Conservation (phyloP, 2,329 filamentous ascomycete species). For the Reticulascus tulasneorum region DNA sequence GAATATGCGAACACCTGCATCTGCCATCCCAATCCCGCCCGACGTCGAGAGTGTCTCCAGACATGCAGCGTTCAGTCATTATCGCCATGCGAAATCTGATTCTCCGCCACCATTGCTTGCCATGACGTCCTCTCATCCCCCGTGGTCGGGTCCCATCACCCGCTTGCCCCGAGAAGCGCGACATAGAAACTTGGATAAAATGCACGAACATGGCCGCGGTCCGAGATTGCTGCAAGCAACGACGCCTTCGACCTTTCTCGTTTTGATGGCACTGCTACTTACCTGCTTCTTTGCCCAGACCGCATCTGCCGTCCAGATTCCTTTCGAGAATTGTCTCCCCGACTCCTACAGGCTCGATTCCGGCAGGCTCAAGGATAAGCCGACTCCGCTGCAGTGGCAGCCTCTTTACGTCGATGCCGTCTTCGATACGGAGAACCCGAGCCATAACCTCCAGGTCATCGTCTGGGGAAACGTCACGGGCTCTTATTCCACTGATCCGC, state of each 20-base stretch:
- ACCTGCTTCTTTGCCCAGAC: slow-evolving; percentile 35
- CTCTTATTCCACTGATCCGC: slow-evolving; percentile 48
- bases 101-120: slow-evolving; percentile 10
- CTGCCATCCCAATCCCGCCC: slow-evolving; percentile 4
- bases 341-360: slow-evolving; percentile 51
- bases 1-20: slow-evolving; percentile 13
- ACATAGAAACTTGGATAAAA: too few relatives aligned
- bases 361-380: slow-evolving; percentile 22
- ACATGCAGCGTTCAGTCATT: slow-evolving; percentile 6
- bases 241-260: too few relatives aligned
- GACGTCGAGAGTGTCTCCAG: slow-evolving; percentile 6
- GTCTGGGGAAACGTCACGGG: slow-evolving; percentile 92
- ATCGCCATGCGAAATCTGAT: slow-evolving; percentile 11
- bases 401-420: slow-evolving; percentile 70
- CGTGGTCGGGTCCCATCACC: slow-evolving; percentile 3
- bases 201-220: neutral
- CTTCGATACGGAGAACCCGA: slow-evolving; percentile 60
- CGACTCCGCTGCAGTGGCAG: slow-evolving; percentile 71
- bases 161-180: slow-evolving; percentile 5
- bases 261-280: too few relatives aligned
- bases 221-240: too few relatives aligned
- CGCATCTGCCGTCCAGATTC: slow-evolving; percentile 61
- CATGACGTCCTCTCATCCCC: slow-evolving; percentile 10
- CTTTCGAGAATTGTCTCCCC: slow-evolving; percentile 80
- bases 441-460: slow-evolving; percentile 68